phyloP scores from a whole-genome alignment of 2,329 filamentous ascomycete species.

The Didymella segeticola region DNA sequence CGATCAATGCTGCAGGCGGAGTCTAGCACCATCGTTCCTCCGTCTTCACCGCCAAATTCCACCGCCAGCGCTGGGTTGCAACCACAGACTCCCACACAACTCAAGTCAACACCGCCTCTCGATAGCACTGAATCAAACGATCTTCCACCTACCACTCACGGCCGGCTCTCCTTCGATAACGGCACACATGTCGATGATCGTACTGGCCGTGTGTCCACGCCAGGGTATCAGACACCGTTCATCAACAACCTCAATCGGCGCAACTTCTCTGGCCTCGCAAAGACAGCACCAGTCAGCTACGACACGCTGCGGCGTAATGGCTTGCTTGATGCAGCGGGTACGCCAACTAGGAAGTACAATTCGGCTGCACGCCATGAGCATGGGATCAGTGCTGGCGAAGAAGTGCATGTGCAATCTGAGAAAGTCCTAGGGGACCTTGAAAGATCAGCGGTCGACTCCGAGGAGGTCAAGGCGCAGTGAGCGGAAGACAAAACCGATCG shows the following conservation, averaged over 20 bases:
- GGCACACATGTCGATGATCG: neutral
- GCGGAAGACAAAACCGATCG: too few relatives aligned
- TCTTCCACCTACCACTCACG: too few relatives aligned
- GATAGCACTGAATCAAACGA: too few relatives aligned
- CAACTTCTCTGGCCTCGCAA: slow-evolving; percentile 1
- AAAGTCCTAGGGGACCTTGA: neutral
- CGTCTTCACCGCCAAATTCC: neutral
- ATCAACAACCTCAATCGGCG: neutral
- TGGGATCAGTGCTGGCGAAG: neutral
- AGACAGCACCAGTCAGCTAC: neutral
- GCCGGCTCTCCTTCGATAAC: neutral
- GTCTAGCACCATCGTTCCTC: neutral
- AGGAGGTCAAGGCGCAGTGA: too few relatives aligned
- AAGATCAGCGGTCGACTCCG: neutral
- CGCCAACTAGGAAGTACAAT: neutral
- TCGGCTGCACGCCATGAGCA: neutral
- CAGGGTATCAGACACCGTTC: neutral
- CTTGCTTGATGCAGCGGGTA: neutral
- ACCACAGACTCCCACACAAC: neutral
- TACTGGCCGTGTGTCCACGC: neutral
- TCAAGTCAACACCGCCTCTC: too few relatives aligned
- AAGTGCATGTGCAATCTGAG: neutral
- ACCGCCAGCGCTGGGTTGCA: neutral
- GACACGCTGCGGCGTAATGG: neutral
- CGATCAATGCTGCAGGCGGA: neutral